Percentiles rank a stretch among this genome's conserved stretches.
phyloP scores from a whole-genome alignment of 495 filamentous ascomycete species.

The Platismatia glauca region DNA sequence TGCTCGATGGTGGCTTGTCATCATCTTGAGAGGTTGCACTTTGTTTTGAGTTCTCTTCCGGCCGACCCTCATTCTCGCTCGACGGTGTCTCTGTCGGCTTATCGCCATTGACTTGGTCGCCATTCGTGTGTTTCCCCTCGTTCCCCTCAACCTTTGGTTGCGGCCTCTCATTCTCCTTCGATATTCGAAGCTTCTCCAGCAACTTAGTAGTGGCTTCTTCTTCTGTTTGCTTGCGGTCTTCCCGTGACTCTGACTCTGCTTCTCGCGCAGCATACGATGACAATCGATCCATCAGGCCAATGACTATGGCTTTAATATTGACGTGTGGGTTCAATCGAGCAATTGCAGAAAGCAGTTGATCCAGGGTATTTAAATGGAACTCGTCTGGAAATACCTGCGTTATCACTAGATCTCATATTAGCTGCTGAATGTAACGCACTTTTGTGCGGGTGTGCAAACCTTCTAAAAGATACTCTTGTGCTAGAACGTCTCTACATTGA shows the following conservation, averaged over 20 bases:
- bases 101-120: slow-evolving; percentile 40
- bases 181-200: slow-evolving; percentile 65
- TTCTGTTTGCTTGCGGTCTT: slow-evolving; percentile 66
- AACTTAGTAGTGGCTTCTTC: slow-evolving; percentile 71
- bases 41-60: slow-evolving; percentile 26
- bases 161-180: slow-evolving; percentile 47
- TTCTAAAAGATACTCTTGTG: slow-evolving; percentile 95
- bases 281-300: slow-evolving; percentile 92
- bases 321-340: slow-evolving; percentile 89
- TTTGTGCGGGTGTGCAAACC: slow-evolving; percentile 34
- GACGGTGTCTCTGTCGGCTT: slow-evolving; percentile 24
- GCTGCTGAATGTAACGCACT: slow-evolving; percentile 8
- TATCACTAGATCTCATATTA: slow-evolving; percentile 54
- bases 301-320: slow-evolving; percentile 95
- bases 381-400: slow-evolving; percentile 99
- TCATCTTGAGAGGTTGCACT: slow-evolving; percentile 24
- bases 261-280: slow-evolving; percentile 88
- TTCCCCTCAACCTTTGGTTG: slow-evolving; percentile 26
- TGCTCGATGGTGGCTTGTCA: slow-evolving; percentile 32
- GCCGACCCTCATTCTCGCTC: slow-evolving; percentile 22
- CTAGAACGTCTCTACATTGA: slow-evolving; percentile 91
- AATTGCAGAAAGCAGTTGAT: slow-evolving; percentile 85
- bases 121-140: slow-evolving; percentile 15
- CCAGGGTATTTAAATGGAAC: slow-evolving; percentile 91
- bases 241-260: slow-evolving; percentile 63